These are phyloP conservation scores for Sextonia rubra DNA, from an alignment of 164 flowering plant genomes.

Conservation along the genomic window DNA sequence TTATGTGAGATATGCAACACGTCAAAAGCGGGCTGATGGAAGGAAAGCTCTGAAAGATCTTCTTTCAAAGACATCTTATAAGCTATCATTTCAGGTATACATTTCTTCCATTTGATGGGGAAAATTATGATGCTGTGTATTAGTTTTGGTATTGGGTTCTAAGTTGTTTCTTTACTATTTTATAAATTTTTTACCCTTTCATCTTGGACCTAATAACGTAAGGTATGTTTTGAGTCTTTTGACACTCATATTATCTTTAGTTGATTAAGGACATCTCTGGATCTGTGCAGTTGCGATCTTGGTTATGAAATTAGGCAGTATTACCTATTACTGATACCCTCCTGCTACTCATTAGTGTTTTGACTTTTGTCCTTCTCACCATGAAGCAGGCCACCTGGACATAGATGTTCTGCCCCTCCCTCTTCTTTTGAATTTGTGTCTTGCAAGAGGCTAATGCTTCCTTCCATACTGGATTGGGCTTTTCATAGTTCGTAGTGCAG, in stretches of 20 bases:
- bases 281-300: no score
- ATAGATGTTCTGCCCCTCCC: neutral
- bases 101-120: neutral
- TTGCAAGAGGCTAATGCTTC: no score
- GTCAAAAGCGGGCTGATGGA: conserved; percentile 73
- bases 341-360: no score
- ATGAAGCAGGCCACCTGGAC: neutral
- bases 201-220: no score
- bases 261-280: no score
- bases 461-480: no score
- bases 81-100: conserved; percentile 33
- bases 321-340: no score
- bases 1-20: conserved; percentile 39
- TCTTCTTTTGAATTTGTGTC: neutral
- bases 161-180: neutral
- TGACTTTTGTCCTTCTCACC: no score
- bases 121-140: neutral
- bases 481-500: no score
- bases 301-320: no score
- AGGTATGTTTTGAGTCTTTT: no score
- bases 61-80: conserved; percentile 36
- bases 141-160: conserved; percentile 2
- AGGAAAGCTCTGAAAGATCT: conserved; percentile 67
- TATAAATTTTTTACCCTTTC: neutral
- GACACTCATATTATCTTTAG: neutral